Conservation (phyloP, 352 stramenopile species). For the Phytophthora tubulina region DNA sequence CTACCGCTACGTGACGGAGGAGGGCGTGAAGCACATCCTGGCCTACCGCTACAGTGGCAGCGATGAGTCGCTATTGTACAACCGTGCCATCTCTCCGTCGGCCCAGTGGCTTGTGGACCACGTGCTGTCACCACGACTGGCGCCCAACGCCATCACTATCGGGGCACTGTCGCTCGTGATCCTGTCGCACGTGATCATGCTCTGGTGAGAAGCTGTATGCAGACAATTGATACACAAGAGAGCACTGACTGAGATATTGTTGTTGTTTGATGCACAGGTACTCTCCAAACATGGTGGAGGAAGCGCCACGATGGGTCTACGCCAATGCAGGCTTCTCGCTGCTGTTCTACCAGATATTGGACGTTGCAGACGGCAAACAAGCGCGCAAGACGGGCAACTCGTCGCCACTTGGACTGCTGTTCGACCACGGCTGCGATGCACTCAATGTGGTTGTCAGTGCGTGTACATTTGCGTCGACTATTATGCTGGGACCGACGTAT, state of each 20-base stretch:
- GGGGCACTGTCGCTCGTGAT: constrained; percentile 76
- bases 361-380: constrained; percentile 90
- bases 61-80: constrained; percentile 87
- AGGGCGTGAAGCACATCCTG: constrained; percentile 74
- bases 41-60: constrained; percentile 90
- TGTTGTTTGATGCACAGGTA: constrained; percentile 36
- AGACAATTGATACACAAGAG: neutral
- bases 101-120: constrained; percentile 83
- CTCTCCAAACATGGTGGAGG: constrained; percentile 88
- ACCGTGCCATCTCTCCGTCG: constrained; percentile 79
- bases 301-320: constrained; percentile 81
- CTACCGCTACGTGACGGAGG: constrained; percentile 78
- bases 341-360: constrained; percentile 85
- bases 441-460: constrained; percentile 88
- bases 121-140: constrained; percentile 73
- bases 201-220: constrained; percentile 52
- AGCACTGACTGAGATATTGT: constrained; percentile 48
- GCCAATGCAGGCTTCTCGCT: constrained; percentile 70
- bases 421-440: constrained; percentile 89
- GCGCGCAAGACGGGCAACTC: constrained; percentile 89
- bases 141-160: constrained; percentile 89
- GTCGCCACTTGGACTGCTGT: constrained; percentile 84
- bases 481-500: constrained; percentile 85
- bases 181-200: constrained; percentile 77
- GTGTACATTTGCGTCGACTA: constrained; percentile 87